Conservation (phyloP, 2,329 filamentous ascomycete genomes). For the Ustulina deusta region DNA sequence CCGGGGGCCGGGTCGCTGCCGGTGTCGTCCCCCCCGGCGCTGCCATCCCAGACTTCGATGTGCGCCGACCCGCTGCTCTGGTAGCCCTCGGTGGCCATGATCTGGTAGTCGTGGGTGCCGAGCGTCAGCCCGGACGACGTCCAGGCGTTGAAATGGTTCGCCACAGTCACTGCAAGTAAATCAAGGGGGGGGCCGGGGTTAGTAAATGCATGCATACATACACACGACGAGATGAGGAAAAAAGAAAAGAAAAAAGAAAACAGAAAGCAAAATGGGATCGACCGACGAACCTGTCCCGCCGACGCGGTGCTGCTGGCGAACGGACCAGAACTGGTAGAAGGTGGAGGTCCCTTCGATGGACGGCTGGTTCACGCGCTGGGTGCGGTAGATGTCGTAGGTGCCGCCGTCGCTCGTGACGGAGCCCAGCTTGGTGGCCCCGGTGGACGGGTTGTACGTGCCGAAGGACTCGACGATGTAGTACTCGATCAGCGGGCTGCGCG, state of each 20-base stretch:
- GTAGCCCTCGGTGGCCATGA: slow-evolving; percentile 54
- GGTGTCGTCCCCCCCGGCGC: background rate
- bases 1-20: background rate
- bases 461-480: too few relatives aligned
- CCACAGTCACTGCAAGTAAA: slow-evolving; percentile 47
- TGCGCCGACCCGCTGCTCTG: slow-evolving; percentile 39
- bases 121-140: slow-evolving; percentile 45
- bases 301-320: slow-evolving; percentile 60
- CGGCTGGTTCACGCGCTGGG: slow-evolving; percentile 55
- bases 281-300: too few relatives aligned
- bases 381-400: slow-evolving; percentile 54
- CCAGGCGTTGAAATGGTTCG: slow-evolving; percentile 52
- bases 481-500: slow-evolving; percentile 54
- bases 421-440: too few relatives aligned
- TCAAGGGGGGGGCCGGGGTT: slow-evolving; percentile 33
- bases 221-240: too few relatives aligned
- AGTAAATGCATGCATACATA: too few relatives aligned
- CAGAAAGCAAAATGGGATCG: too few relatives aligned
- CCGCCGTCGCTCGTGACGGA: slow-evolving; percentile 51
- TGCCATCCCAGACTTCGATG: slow-evolving; percentile 32
- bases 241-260: too few relatives aligned
- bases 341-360: slow-evolving; percentile 61
- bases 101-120: slow-evolving; percentile 51
- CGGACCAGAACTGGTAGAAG: slow-evolving; percentile 64
- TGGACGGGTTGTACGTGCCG: too few relatives aligned